Percentiles rank a stretch among this genome's conserved stretches.
These are phyloP conservation scores for Hippophae rhamnoides DNA, from an alignment of 306 rosid species.

Conservation along the genomic window DNA sequence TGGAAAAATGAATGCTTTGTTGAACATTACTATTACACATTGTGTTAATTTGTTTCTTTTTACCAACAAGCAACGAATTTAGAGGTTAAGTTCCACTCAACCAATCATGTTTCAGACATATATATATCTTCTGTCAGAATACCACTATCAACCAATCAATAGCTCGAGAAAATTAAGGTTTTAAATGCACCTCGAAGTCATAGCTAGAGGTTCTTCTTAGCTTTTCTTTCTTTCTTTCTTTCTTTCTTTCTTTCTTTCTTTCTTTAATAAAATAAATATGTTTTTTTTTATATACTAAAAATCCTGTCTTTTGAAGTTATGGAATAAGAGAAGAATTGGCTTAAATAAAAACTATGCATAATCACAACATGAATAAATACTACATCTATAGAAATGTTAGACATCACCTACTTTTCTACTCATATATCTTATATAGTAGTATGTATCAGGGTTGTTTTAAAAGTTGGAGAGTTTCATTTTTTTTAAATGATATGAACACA, in stretches of 20 bases:
- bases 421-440: too few species aligned
- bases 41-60: conserved; percentile 11
- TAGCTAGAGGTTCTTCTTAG: not conserved
- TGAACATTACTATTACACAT: conserved; percentile 12
- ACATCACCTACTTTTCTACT: too few species aligned
- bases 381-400: too few species aligned
- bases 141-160: conserved; percentile 27
- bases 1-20: not conserved
- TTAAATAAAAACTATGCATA: too few species aligned
- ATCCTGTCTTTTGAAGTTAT: too few species aligned
- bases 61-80: not conserved
- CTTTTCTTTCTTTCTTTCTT: not conserved
- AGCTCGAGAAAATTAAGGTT: conserved; percentile 30
- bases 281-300: too few species aligned
- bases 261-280: not conserved
- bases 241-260: not conserved
- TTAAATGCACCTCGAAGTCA: conserved; percentile 1
- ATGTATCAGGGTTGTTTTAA: too few species aligned
- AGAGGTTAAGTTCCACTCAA: not conserved
- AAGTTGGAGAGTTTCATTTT: too few species aligned
- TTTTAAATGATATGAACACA: too few species aligned
- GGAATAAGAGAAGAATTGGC: too few species aligned
- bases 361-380: too few species aligned
- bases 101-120: conserved; percentile 23
- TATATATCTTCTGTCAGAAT: conserved; percentile 21